Percentiles rank a stretch among this genome's conserved stretches.
phyloP scores from a whole-genome alignment of 2,329 filamentous ascomycete species.

The Dactylonectria macrodidyma region DNA sequence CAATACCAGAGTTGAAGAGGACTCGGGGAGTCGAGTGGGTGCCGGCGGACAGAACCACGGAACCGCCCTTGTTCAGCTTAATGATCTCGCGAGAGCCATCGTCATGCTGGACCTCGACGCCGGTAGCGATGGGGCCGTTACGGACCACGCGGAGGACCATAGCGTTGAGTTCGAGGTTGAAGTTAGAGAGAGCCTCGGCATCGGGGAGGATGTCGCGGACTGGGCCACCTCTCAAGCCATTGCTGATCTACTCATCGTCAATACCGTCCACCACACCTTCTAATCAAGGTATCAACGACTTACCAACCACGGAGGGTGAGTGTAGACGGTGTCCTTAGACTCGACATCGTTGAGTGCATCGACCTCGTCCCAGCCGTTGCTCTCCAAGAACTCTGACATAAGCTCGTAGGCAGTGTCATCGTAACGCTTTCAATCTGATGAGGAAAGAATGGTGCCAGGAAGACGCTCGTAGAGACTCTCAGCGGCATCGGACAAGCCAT shows the following conservation, averaged over 20 bases:
- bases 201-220: constrained; percentile 78
- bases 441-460: constrained; percentile 70
- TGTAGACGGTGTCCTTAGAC: constrained; percentile 76
- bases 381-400: constrained; percentile 70
- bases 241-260: constrained; percentile 64
- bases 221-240: constrained; percentile 77
- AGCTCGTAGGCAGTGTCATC: constrained; percentile 75
- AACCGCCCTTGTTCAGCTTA: constrained; percentile 72
- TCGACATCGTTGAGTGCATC: constrained; percentile 71
- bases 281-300: neutral
- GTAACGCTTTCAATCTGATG: constrained; percentile 76
- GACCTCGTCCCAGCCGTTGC: constrained; percentile 74
- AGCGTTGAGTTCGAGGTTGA: constrained; percentile 75
- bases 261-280: neutral
- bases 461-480: constrained; percentile 72
- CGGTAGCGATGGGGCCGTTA: constrained; percentile 72
- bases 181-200: constrained; percentile 72
- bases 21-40: constrained; percentile 78
- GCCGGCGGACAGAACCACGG: constrained; percentile 77
- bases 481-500: constrained; percentile 67
- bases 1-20: constrained; percentile 73
- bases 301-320: constrained; percentile 73
- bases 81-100: constrained; percentile 69
- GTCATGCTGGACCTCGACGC: constrained; percentile 74
- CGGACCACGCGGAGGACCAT: constrained; percentile 76